These are phyloP conservation scores for Colletotrichum sp. DNA, from an alignment of 2,329 filamentous ascomycete genomes.

Conservation along the genomic window DNA sequence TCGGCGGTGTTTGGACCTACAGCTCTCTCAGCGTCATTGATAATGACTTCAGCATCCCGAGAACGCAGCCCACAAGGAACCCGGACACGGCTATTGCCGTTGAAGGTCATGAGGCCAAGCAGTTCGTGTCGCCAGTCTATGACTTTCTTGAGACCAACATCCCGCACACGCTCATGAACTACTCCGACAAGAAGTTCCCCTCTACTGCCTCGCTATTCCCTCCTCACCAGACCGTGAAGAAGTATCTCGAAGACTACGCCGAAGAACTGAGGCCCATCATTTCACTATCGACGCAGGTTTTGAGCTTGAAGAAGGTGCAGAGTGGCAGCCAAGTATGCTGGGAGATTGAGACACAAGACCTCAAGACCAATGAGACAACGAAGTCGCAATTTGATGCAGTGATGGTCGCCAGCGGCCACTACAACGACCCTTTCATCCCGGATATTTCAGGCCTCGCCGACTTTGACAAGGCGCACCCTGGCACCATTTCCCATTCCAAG, in stretches of 20 bases:
- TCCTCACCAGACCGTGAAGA: constrained; percentile 63
- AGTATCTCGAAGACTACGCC: constrained; percentile 71
- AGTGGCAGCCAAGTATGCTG: constrained; percentile 42
- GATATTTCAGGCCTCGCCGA: constrained; percentile 58
- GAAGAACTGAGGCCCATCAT: constrained; percentile 63
- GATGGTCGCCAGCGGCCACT: constrained; percentile 67
- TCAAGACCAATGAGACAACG: constrained; percentile 27
- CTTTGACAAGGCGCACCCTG: constrained; percentile 56
- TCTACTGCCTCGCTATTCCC: constrained; percentile 69
- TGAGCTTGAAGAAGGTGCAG: constrained; percentile 40
- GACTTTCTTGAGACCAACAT: constrained; percentile 78
- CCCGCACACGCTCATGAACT: constrained; percentile 73
- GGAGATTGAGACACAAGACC: constrained; percentile 45
- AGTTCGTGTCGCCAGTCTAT: constrained; percentile 73
- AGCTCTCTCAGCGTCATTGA: constrained; percentile 34
- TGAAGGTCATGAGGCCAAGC: constrained; percentile 34
- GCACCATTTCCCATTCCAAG: constrained; percentile 67
- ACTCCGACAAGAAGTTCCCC: constrained; percentile 66
- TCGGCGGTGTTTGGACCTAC: constrained; percentile 79
- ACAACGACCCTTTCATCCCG: constrained; percentile 64
- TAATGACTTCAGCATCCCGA: constrained; percentile 24
- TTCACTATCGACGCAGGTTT: constrained; percentile 66
- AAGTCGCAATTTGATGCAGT: constrained; percentile 62
- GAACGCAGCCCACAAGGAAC: constrained; percentile 32
- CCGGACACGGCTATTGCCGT: constrained; percentile 48